phyloP scores from a whole-genome alignment of 495 filamentous ascomycete species.

The Penicillium canariense region DNA sequence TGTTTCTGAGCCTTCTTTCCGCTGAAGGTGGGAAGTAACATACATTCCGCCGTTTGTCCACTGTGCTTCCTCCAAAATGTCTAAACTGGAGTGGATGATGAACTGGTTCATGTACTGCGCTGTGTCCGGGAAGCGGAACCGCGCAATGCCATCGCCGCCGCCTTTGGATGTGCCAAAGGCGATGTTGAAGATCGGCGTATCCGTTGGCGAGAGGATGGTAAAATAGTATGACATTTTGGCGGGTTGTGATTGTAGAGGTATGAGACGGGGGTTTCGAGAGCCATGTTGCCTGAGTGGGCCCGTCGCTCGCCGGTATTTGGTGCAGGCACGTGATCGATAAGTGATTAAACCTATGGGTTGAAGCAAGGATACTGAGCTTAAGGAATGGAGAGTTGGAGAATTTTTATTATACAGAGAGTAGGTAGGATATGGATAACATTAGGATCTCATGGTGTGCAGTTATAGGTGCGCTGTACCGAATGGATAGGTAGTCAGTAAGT shows the following conservation, averaged over 20 bases:
- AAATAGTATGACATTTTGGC: slow-evolving; percentile 91
- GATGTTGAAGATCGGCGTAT: slow-evolving; percentile 92
- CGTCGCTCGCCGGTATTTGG: slow-evolving; percentile 3
- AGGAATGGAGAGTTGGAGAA: too few relatives aligned
- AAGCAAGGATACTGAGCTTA: not conserved
- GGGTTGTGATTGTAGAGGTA: slow-evolving; percentile 6
- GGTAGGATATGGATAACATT: too few relatives aligned
- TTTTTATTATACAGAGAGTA: too few relatives aligned
- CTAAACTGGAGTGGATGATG: slow-evolving; percentile 86
- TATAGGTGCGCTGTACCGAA: too few relatives aligned
- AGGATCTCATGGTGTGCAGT: too few relatives aligned
- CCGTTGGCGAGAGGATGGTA: slow-evolving; percentile 86
- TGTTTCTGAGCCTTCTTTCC: not conserved
- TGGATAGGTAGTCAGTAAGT: too few relatives aligned
- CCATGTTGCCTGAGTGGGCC: slow-evolving; percentile 5
- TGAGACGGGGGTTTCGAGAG: slow-evolving; percentile 8
- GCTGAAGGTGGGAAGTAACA: slow-evolving; percentile 5
- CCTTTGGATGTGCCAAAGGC: slow-evolving; percentile 95
- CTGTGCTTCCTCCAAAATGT: slow-evolving; percentile 93
- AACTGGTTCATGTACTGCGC: slow-evolving; percentile 95
- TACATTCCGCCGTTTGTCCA: slow-evolving; percentile 83
- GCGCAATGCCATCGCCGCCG: slow-evolving; percentile 85
- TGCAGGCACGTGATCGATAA: slow-evolving; percentile 12
- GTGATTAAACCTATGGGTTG: not conserved
- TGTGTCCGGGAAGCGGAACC: slow-evolving; percentile 73